These are phyloP conservation scores for Umbelopsis isabellina DNA, from an alignment of 192 early-diverging fungal species.

Conservation along the genomic window DNA sequence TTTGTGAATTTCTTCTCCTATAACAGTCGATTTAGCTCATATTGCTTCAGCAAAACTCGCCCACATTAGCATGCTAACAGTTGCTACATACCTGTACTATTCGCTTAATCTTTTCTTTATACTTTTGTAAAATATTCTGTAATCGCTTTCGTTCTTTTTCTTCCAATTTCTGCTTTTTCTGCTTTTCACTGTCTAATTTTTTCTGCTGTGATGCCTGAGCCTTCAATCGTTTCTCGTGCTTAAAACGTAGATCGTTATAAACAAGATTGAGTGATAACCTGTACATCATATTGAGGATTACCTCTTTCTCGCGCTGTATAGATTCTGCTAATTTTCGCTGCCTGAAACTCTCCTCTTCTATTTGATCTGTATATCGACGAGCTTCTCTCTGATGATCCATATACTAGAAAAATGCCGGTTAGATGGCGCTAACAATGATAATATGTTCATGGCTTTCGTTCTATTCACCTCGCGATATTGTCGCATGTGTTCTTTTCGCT, in stretches of 20 bases:
- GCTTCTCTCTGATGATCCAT: slow-evolving; percentile 27
- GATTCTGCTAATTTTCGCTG: slow-evolving; percentile 29
- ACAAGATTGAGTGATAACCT: background rate
- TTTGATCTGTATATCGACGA: slow-evolving; percentile 24
- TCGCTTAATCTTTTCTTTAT: slow-evolving; percentile 8
- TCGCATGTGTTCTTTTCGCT: slow-evolving; percentile 32
- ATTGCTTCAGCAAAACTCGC: background rate
- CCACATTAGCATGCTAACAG: background rate
- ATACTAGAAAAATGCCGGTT: background rate
- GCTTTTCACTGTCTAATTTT: slow-evolving; percentile 8
- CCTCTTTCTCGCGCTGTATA: slow-evolving; percentile 26
- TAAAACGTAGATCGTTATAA: background rate
- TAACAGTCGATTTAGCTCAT: background rate
- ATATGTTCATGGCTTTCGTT: background rate
- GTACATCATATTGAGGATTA: background rate
- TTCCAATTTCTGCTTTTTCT: slow-evolving; percentile 13
- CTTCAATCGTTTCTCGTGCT: slow-evolving; percentile 12
- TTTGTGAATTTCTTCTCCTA: slow-evolving; percentile 17
- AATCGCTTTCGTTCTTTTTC: slow-evolving; percentile 24
- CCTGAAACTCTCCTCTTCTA: slow-evolving; percentile 22
- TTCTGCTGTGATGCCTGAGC: slow-evolving; percentile 18
- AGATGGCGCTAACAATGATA: background rate
- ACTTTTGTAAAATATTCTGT: slow-evolving; percentile 26
- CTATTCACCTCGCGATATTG: slow-evolving; percentile 33
- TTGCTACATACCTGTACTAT: slow-evolving; percentile 9